A percentile compares a stretch with the other conserved stretches of the same genome.
phyloP scores from a whole-genome alignment of 371 early-diverging fungal genomes.

The Vittaforma corneae region DNA sequence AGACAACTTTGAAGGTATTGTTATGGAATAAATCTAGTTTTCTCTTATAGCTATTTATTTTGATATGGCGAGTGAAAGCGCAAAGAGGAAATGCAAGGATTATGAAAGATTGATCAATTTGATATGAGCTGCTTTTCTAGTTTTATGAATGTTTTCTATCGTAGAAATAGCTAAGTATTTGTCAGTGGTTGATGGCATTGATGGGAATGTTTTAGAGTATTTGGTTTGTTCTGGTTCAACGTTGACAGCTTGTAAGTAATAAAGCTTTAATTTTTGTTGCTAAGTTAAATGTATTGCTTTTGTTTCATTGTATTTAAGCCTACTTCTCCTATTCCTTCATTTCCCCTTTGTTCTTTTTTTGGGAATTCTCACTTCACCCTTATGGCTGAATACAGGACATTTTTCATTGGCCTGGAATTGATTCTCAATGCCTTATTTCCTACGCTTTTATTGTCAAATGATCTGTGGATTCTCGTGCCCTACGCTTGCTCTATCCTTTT shows the following conservation, averaged over 20 bases:
- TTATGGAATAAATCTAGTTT: constrained; percentile 42
- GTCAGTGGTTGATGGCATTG: background rate
- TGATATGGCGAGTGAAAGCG: background rate
- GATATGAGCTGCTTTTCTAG: background rate
- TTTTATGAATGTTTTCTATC: background rate
- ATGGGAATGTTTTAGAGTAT: background rate
- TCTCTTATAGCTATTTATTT: background rate
- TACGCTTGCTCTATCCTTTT: background rate
- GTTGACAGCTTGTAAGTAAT: too few species aligned
- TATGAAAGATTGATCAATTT: background rate
- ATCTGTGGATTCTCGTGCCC: background rate
- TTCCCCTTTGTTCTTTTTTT: background rate
- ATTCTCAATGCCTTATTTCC: background rate
- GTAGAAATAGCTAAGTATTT: background rate
- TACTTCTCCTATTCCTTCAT: too few species aligned
- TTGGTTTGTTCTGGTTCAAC: too few species aligned
- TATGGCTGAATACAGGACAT: background rate
- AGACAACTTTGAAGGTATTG: constrained; percentile 56
- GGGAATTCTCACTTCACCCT: background rate
- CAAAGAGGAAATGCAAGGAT: background rate
- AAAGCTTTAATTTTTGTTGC: too few species aligned
- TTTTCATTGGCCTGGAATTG: background rate
- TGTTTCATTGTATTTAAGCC: too few species aligned
- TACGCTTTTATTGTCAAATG: background rate
- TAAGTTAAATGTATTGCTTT: too few species aligned